Conservation (phyloP, 805 yeast genomes). For the Ogataea nakhonphanomensis region DNA sequence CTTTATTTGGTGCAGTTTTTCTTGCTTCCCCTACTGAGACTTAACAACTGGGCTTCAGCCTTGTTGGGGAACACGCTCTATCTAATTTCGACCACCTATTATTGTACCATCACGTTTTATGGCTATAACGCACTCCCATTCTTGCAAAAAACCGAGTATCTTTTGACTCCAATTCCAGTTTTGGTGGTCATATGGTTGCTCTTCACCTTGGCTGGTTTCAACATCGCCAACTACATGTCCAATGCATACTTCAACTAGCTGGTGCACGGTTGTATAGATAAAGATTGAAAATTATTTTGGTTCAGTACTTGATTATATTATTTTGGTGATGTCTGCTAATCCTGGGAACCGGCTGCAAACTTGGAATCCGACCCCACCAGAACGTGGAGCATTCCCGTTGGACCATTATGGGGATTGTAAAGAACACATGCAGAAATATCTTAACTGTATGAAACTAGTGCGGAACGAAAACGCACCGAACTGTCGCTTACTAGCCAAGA, state of each 20-base stretch:
- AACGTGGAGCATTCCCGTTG: slow-evolving; percentile 91
- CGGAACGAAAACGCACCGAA: slow-evolving; percentile 86
- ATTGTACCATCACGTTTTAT: slow-evolving; percentile 75
- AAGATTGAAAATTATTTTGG: neutral
- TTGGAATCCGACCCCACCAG: slow-evolving; percentile 88
- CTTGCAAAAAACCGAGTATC: slow-evolving; percentile 57
- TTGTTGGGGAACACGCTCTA: slow-evolving; percentile 78
- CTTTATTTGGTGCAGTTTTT: slow-evolving; percentile 73
- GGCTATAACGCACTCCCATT: slow-evolving; percentile 82
- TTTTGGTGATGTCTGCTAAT: slow-evolving; percentile 35
- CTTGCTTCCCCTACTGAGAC: slow-evolving; percentile 64
- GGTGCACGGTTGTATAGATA: slow-evolving; percentile 15
- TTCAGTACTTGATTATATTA: neutral
- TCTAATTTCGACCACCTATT: slow-evolving; percentile 68
- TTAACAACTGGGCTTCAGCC: slow-evolving; percentile 63
- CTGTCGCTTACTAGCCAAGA: slow-evolving; percentile 80
- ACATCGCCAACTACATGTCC: slow-evolving; percentile 67
- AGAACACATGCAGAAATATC: slow-evolving; percentile 66
- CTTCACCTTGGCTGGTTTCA: slow-evolving; percentile 61
- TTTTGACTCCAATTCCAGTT: slow-evolving; percentile 62
- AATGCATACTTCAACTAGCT: slow-evolving; percentile 29
- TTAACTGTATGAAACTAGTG: slow-evolving; percentile 74
- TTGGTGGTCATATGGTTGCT: slow-evolving; percentile 56
- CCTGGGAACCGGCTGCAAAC: slow-evolving; percentile 45
- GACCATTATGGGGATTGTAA: slow-evolving; percentile 88